Percentiles rank a stretch among this genome's conserved stretches.
Evolutionary conservation across 2,329 filamentous ascomycete species (phyloP).

Genomic region (Elsinoe arachidis): DNA sequence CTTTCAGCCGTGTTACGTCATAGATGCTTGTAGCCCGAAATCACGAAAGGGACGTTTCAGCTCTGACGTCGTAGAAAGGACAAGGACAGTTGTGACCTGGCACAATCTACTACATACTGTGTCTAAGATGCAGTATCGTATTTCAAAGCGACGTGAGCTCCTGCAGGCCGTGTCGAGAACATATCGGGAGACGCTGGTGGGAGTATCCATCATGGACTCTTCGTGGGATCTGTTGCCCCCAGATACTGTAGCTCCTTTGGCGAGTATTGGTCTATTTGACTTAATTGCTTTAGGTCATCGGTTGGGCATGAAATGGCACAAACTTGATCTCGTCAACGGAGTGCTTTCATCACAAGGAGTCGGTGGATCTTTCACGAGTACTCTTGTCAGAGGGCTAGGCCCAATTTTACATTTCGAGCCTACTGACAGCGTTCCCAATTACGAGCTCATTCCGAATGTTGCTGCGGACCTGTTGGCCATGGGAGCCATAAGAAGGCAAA

Average conservation of each 20-base stretch:
- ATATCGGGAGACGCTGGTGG: not conserved
- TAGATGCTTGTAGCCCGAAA: too few relatives aligned
- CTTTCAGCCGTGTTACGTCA: too few relatives aligned
- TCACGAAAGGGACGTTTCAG: too few relatives aligned
- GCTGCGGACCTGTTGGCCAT: not conserved
- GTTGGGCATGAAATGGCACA: not conserved
- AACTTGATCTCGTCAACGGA: not conserved
- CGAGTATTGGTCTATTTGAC: not conserved
- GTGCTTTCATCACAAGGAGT: not conserved
- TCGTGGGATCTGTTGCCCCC: not conserved
- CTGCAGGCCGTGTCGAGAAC: too few relatives aligned
- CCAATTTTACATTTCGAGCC: not conserved
- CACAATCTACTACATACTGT: too few relatives aligned
- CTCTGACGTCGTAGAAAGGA: too few relatives aligned
- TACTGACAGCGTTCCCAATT: too few relatives aligned
- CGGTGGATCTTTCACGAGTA: not conserved
- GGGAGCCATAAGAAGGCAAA: too few relatives aligned
- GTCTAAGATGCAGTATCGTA: too few relatives aligned
- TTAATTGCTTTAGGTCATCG: not conserved
- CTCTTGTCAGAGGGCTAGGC: not conserved
- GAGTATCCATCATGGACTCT: not conserved
- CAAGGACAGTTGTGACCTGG: too few relatives aligned
- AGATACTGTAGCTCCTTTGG: not conserved
- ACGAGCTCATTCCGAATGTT: too few relatives aligned
- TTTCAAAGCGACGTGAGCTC: too few relatives aligned